Conservation (phyloP, 1,139 yeast species). For the Spathaspora jeffriesii region DNA sequence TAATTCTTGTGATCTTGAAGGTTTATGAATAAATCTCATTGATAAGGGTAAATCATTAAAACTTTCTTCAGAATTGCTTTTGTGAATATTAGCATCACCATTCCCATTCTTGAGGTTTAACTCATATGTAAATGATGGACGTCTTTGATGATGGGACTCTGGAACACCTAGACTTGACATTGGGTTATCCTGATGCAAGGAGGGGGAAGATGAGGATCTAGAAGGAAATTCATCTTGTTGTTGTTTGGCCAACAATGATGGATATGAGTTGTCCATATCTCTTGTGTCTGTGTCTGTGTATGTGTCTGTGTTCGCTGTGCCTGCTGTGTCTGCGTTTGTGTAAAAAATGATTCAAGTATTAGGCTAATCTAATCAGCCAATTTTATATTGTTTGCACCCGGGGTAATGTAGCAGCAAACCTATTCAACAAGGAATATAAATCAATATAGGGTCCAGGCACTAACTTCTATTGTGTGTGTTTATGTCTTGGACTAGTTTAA, state of each 20-base stretch:
- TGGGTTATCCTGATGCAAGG: not conserved
- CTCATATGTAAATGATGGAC: constrained; percentile 13
- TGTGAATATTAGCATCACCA: constrained; percentile 1
- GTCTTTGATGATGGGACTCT: constrained; percentile 9
- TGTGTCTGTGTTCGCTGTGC: not conserved
- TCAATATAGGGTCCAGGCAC: not conserved
- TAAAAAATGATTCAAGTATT: not conserved
- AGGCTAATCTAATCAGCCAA: not conserved
- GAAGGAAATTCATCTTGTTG: constrained; percentile 3
- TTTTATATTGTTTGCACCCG: not conserved
- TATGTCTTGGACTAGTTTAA: not conserved
- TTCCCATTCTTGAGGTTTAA: not conserved
- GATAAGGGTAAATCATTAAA: constrained; percentile 28
- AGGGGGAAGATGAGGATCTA: not conserved
- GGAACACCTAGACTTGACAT: constrained; percentile 4
- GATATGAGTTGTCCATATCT: constrained; percentile 4
- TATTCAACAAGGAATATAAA: not conserved
- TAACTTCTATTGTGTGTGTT: not conserved
- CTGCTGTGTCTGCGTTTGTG: not conserved
- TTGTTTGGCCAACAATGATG: constrained; percentile 1
- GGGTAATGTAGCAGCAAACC: not conserved
- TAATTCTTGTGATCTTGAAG: constrained; percentile 34
- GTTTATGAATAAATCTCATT: constrained; percentile 42
- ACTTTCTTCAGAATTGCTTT: constrained; percentile 7
- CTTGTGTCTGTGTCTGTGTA: not conserved